Evolutionary conservation across 2,329 filamentous ascomycete genomes (phyloP).

Genomic region (Xylariales sp.): DNA sequence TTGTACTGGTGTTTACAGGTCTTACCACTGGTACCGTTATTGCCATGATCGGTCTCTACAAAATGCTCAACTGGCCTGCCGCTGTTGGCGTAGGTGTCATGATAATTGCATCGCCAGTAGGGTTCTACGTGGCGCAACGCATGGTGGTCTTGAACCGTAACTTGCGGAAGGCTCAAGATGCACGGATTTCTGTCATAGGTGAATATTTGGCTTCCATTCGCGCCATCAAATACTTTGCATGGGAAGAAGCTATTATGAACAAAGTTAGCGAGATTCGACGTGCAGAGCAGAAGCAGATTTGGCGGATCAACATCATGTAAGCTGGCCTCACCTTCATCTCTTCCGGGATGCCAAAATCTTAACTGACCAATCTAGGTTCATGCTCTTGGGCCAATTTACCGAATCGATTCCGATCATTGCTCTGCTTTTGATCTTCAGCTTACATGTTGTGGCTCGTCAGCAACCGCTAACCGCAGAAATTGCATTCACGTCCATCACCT

Average conservation of each 20-base stretch:
- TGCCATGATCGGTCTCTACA: constrained; percentile 48
- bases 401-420: constrained; percentile 49
- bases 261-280: constrained; percentile 44
- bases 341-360: no score
- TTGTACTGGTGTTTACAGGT: constrained; percentile 41
- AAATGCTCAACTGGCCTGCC: constrained; percentile 51
- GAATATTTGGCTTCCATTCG: constrained; percentile 55
- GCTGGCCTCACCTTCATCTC: no score
- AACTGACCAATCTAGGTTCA: constrained; percentile 18
- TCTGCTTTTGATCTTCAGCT: constrained; percentile 49
- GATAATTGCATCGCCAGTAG: constrained; percentile 43
- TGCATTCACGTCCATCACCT: constrained; percentile 52
- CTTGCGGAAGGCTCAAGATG: constrained; percentile 52
- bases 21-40: constrained; percentile 42
- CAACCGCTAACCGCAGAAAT: constrained; percentile 48
- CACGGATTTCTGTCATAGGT: constrained; percentile 51
- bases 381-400: constrained; percentile 40
- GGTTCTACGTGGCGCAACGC: constrained; percentile 40
- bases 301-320: constrained; percentile 46
- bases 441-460: constrained; percentile 44
- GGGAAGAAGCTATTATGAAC: constrained; percentile 50
- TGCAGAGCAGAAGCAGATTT: constrained; percentile 49
- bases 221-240: constrained; percentile 58
- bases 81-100: constrained; percentile 47
- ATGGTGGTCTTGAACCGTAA: constrained; percentile 47